Conservation (phyloP, 106 monocot genomes). For the Acanthochlamys bracteata region DNA sequence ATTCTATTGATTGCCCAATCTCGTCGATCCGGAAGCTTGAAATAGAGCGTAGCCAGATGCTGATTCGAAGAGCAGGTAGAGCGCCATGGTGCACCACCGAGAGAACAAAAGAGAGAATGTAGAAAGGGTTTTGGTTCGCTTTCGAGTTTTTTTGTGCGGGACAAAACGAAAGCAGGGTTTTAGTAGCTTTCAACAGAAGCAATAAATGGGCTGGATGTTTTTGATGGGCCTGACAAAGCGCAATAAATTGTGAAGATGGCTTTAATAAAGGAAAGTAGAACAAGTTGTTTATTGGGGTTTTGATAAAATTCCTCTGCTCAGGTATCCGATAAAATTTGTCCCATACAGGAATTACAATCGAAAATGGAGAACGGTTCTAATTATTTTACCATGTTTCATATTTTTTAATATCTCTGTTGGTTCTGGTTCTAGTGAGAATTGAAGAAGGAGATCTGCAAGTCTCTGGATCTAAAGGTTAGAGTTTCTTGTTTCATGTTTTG, state of each 20-base stretch:
- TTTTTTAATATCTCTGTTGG: too few species aligned
- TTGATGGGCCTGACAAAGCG: too few species aligned
- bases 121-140: background rate
- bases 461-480: too few species aligned
- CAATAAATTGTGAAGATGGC: too few species aligned
- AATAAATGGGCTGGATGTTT: too few species aligned
- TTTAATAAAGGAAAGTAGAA: too few species aligned
- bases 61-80: slow-evolving; percentile 74
- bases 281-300: too few species aligned
- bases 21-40: slow-evolving; percentile 81
- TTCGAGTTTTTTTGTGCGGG: background rate
- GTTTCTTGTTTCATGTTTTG: too few species aligned
- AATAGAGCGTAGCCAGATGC: slow-evolving; percentile 81
- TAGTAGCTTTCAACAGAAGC: too few species aligned
- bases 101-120: too few species aligned
- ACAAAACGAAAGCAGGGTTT: background rate
- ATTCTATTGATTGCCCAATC: slow-evolving; percentile 81
- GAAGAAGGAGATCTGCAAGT: too few species aligned
- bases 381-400: slow-evolving; percentile 48
- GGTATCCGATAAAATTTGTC: slow-evolving; percentile 97
- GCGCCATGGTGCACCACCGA: slow-evolving; percentile 29
- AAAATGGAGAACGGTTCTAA: slow-evolving; percentile 98
- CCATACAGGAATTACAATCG: slow-evolving; percentile 96
- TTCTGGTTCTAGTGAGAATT: too few species aligned
- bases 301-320: slow-evolving; percentile 33